These are phyloP conservation scores for Agroathelia rolfsii DNA, from an alignment of 1,284 basidiomycete genomes.

Conservation along the genomic window DNA sequence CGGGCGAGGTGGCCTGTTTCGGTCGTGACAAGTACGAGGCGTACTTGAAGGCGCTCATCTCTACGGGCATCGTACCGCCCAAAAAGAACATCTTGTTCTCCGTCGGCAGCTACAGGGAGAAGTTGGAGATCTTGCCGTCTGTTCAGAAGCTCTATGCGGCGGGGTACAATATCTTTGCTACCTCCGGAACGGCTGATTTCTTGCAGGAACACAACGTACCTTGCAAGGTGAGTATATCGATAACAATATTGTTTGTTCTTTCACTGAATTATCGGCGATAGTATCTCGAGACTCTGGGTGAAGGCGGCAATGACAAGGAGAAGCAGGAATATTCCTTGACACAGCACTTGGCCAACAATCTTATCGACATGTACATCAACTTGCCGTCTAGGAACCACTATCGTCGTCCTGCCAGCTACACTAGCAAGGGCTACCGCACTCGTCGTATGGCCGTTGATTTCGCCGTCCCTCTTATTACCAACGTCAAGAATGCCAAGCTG, in stretches of 20 bases:
- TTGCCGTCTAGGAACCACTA: slow-evolving; percentile 97
- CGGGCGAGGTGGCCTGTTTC: slow-evolving; percentile 98
- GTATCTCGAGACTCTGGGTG: slow-evolving; percentile 84
- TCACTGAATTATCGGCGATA: slow-evolving; percentile 21
- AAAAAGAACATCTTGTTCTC: slow-evolving; percentile 95
- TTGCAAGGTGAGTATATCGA: slow-evolving; percentile 55
- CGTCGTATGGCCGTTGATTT: slow-evolving; percentile 99
- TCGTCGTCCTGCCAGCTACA: slow-evolving; percentile 93
- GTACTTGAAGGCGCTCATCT: slow-evolving; percentile 94
- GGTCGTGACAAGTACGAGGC: slow-evolving; percentile 97
- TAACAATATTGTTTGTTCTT: slow-evolving; percentile 8
- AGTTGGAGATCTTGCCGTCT: slow-evolving; percentile 90
- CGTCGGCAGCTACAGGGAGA: slow-evolving; percentile 95
- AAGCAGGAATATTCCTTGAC: slow-evolving; percentile 95
- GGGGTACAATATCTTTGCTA: slow-evolving; percentile 96
- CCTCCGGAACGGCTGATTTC: slow-evolving; percentile 94
- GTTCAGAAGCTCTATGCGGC: slow-evolving; percentile 94
- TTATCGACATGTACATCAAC: slow-evolving; percentile 99
- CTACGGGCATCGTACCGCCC: slow-evolving; percentile 88
- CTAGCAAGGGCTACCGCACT: slow-evolving; percentile 94
- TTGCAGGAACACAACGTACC: slow-evolving; percentile 78
- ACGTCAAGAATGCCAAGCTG: slow-evolving; percentile 98
- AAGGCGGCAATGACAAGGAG: slow-evolving; percentile 67
- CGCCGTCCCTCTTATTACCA: slow-evolving; percentile 94
- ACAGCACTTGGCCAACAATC: slow-evolving; percentile 90